Evolutionary conservation across 2,329 filamentous ascomycete genomes (phyloP).

Genomic region (Aspergillus unguis): DNA sequence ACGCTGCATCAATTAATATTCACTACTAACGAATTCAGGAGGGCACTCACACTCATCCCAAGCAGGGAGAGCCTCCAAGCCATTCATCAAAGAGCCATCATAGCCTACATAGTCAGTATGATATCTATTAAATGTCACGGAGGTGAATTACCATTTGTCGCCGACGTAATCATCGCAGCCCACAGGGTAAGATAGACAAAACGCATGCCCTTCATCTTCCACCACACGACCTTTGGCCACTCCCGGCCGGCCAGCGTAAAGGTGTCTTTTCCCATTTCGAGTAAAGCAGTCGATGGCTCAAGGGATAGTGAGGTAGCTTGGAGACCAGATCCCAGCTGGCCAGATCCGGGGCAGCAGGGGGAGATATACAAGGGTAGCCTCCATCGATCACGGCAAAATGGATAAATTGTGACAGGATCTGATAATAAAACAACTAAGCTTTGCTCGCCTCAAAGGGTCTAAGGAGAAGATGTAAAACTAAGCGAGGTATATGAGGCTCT

Average conservation of each 20-base stretch:
- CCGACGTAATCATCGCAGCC: constrained; percentile 9
- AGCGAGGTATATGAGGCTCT: too few species aligned
- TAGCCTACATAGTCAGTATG: constrained; percentile 33
- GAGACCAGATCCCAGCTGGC: too few species aligned
- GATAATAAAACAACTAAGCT: too few species aligned
- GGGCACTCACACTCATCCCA: constrained; percentile 39
- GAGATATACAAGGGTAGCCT: too few species aligned
- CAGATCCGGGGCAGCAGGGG: too few species aligned
- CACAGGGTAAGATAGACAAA: constrained; percentile 19
- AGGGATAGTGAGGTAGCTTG: neutral
- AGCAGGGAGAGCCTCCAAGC: constrained; percentile 43
- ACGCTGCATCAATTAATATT: constrained; percentile 3
- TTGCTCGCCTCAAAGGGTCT: too few species aligned
- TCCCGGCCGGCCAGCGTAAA: constrained; percentile 21
- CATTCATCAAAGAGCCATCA: constrained; percentile 52
- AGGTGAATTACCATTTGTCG: constrained; percentile 10
- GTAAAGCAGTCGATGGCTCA: neutral
- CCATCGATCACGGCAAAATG: too few species aligned
- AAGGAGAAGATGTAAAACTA: too few species aligned
- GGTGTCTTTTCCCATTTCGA: constrained; percentile 11
- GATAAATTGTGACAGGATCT: too few species aligned
- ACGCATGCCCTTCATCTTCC: constrained; percentile 19
- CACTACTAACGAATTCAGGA: too few species aligned
- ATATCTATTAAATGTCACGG: too few species aligned
- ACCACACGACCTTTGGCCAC: constrained; percentile 26